These are phyloP conservation scores for Batrachochytrium dendrobatidis DNA, from an alignment of 371 early-diverging fungal species.

Conservation along the genomic window DNA sequence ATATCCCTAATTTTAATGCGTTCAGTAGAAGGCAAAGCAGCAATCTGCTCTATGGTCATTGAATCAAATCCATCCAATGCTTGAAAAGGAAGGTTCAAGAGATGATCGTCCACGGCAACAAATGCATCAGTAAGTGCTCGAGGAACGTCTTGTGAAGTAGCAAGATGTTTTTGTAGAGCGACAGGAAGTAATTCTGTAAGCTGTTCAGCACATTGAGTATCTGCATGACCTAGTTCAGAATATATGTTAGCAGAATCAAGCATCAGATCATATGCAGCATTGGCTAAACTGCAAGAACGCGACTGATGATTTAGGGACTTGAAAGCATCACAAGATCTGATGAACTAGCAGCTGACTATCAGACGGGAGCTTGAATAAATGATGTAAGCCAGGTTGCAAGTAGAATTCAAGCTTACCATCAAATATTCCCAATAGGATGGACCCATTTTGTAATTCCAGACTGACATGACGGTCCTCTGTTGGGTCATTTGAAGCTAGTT, in stretches of 20 bases:
- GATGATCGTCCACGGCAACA: not conserved
- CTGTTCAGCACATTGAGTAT: not conserved
- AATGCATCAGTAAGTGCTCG: not conserved
- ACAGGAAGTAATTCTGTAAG: not conserved
- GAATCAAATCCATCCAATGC: not conserved
- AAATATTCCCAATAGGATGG: too few species aligned
- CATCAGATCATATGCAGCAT: too few species aligned
- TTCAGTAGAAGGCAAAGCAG: not conserved
- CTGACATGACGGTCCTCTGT: not conserved
- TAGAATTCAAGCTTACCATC: too few species aligned
- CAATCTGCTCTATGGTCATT: not conserved
- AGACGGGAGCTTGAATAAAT: too few species aligned
- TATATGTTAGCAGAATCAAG: too few species aligned
- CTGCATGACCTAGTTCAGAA: not conserved
- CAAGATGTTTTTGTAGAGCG: not conserved
- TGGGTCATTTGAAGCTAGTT: not conserved
- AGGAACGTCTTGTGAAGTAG: not conserved
- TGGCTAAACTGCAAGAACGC: too few species aligned
- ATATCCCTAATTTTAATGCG: not conserved
- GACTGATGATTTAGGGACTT: too few species aligned
- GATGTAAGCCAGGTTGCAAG: too few species aligned
- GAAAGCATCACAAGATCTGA: too few species aligned
- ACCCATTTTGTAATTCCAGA: too few species aligned
- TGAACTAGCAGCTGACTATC: too few species aligned
- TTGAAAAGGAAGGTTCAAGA: not conserved